Percentiles rank a stretch among this genome's conserved stretches.
Conservation (phyloP, 1,284 basidiomycete species). For the Melampsora abietis-canadensis region DNA sequence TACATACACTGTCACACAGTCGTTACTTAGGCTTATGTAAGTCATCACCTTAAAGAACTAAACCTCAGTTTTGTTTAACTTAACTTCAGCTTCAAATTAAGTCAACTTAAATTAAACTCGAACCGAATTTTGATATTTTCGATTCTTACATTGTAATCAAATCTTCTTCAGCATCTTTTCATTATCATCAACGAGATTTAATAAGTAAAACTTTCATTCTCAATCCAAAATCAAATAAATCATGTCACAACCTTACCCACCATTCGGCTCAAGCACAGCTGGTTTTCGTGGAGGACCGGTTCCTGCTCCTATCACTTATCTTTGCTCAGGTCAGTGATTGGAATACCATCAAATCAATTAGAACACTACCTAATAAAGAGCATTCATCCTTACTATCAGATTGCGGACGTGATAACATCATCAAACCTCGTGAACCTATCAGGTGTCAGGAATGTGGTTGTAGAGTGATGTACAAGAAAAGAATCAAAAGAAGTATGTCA, state of each 20-base stretch:
- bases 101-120: too few species aligned
- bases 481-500: conserved; percentile 87
- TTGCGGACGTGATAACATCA: conserved; percentile 88
- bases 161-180: too few species aligned
- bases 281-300: background rate
- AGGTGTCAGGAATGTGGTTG: conserved; percentile 96
- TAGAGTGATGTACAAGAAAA: conserved; percentile 98
- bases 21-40: too few species aligned
- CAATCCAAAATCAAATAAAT: too few species aligned
- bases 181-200: too few species aligned
- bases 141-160: too few species aligned
- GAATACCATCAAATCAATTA: background rate
- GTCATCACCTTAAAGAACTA: too few species aligned
- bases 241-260: conserved; percentile 36
- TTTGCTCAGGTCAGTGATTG: conserved; percentile 28
- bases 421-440: conserved; percentile 88
- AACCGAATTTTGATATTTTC: too few species aligned
- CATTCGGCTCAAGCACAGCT: background rate
- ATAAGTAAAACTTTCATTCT: background rate
- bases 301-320: conserved; percentile 18
- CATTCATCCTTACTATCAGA: conserved; percentile 58
- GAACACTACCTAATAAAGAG: background rate
- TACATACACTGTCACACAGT: too few species aligned
- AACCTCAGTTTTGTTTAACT: too few species aligned
- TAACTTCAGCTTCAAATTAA: too few species aligned